Evolutionary conservation across 306 rosid species (phyloP), one percentile per base, ranked within the genome.

Genomic region (Vigna unguiculata): DNA sequence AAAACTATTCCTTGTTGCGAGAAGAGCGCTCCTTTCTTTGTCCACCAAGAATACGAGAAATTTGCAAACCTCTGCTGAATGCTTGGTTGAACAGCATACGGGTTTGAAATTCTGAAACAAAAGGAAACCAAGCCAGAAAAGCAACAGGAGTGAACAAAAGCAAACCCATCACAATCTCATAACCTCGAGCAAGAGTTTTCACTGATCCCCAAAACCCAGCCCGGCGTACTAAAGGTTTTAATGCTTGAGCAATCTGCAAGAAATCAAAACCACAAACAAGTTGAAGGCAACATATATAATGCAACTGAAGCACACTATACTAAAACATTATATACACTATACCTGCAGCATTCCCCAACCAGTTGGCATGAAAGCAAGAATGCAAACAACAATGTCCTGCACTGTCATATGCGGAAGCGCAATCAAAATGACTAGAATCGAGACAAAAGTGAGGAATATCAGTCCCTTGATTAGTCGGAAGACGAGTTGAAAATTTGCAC

Each of bases 401-500:
- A 92, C 17, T 14, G 97, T 89, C 99, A 96, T 92, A 30, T 84
- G 93, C 17, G 97, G 97, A 48, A 96, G 92, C 48, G 96, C 98
- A 69, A 96, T 91, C 84, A 96, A 85, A 43, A 88, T 89, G 48
- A 96, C 91, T n/a, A 96, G 90, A 84, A 96, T 91, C n/a, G 98
- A 57, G 70, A 96, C 80, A 48, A 96, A 96, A 45, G 99, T 91
- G 14, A 96, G 54, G 83, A 96, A 96, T 80, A 96, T 96, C 86
- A 96, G 47, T 41, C 99, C 99, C 87, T 96, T 96, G 80, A 96
- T 91, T 40, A 96, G 80, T 61, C 99, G 92, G 82, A 96, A 96
- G 81, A 91, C 95, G 51, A 96, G 99, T 80, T 96, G 99, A 81
- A 89, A 92, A 74, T 91, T 83, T 52, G 99, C 98, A 82, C 99